Evolutionary conservation across 129 eudicot genomes (phyloP).

Genomic region (Helichrysum umbraculigerum): DNA sequence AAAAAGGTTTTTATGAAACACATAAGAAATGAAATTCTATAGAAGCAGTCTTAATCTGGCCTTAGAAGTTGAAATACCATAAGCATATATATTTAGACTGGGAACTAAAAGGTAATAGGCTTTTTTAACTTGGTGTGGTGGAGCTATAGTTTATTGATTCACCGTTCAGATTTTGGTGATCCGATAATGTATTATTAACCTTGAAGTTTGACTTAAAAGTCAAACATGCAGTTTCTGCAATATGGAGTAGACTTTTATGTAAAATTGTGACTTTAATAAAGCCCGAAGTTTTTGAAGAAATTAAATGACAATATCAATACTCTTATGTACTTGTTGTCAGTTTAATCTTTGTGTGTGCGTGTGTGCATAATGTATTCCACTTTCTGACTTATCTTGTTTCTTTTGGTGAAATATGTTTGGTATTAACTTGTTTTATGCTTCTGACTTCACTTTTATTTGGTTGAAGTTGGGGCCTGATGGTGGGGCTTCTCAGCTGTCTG

Average conservation of each 20-base stretch:
- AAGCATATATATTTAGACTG: not conserved
- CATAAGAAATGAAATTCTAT: not conserved
- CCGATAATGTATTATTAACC: not conserved
- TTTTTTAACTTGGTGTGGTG: not conserved
- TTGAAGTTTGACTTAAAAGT: not conserved
- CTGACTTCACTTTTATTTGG: constrained; percentile 16
- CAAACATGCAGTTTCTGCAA: not conserved
- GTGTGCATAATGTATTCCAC: constrained; percentile 7
- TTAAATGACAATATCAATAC: not conserved
- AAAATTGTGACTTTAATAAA: not conserved
- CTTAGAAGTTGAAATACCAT: not conserved
- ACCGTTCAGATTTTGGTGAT: not conserved
- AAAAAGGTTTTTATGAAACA: not conserved
- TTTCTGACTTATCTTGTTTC: constrained; percentile 14
- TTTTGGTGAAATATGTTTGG: constrained; percentile 13
- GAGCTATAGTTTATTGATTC: not conserved
- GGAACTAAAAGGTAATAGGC: not conserved
- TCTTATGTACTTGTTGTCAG: not conserved
- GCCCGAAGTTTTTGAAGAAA: not conserved
- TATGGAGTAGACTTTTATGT: not conserved
- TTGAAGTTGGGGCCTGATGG: constrained; percentile 59
- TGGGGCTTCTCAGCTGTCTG: constrained; percentile 53
- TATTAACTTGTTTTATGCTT: constrained; percentile 17
- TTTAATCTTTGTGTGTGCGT: no score
- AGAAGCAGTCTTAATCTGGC: not conserved